These are phyloP conservation scores for Pinus taeda DNA, from an alignment of 75 land plant species.

Conservation along the genomic window DNA sequence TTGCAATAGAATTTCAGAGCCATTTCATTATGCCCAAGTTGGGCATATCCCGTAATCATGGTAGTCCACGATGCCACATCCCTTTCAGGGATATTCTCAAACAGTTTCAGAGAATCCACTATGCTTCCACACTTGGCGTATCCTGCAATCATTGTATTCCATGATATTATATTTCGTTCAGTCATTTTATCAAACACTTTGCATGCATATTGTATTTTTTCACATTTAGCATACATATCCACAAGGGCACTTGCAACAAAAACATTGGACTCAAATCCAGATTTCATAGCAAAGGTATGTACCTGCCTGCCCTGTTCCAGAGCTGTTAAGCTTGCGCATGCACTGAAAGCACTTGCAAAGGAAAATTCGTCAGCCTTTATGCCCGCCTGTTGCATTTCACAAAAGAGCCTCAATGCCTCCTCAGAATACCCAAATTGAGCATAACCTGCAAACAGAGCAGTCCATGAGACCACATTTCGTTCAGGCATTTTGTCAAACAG, in stretches of 20 bases:
- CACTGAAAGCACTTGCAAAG: constrained; percentile 44
- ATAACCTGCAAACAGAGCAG: too few species aligned
- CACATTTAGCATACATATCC: constrained; percentile 13
- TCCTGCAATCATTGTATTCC: too few species aligned
- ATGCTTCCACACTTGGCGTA: constrained; percentile 55
- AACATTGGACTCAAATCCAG: constrained; percentile 28
- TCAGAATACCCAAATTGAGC: too few species aligned
- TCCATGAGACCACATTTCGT: too few species aligned
- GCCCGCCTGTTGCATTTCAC: constrained; percentile 14
- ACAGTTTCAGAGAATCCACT: constrained; percentile 40
- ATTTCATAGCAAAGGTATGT: constrained; percentile 15
- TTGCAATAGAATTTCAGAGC: constrained; percentile 36
- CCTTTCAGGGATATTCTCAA: constrained; percentile 51
- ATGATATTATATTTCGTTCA: too few species aligned
- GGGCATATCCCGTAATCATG: constrained; percentile 60
- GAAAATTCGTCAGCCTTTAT: constrained; percentile 47
- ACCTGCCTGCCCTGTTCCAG: not conserved
- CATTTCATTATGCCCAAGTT: constrained; percentile 46
- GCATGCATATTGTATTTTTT: too few species aligned
- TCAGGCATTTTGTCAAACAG: not conserved
- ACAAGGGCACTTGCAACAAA: constrained; percentile 67
- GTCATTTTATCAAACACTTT: too few species aligned
- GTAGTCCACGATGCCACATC: constrained; percentile 76
- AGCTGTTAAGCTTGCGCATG: constrained; percentile 20
- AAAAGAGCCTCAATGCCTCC: too few species aligned